phyloP scores from a whole-genome alignment of 2,329 filamentous ascomycete genomes.

The Bipolaris sorokiniana region DNA sequence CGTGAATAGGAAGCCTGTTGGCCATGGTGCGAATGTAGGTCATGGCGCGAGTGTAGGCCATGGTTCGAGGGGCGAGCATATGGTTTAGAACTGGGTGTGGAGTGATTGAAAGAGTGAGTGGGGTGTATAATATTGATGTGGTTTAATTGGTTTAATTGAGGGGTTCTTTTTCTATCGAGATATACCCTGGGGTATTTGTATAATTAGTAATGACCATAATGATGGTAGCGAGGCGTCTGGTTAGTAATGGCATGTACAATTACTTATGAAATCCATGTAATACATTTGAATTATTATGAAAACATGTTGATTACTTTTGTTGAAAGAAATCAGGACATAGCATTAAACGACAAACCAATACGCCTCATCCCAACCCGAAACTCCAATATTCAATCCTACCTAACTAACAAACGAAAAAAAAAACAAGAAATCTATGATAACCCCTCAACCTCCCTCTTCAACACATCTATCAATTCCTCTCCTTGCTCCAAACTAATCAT shows the following conservation, averaged over 20 bases:
- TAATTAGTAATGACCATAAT: not conserved
- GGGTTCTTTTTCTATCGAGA: not conserved
- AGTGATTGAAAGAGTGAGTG: not conserved
- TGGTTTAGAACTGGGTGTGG: slow-evolving; percentile 6
- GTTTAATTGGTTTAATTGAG: not conserved
- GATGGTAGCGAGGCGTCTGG: not conserved
- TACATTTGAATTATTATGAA: too few relatives aligned
- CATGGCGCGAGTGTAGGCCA: not conserved
- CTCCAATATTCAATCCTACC: too few relatives aligned
- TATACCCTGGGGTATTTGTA: not conserved
- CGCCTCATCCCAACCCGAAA: too few relatives aligned
- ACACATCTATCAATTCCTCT: slow-evolving; percentile 43
- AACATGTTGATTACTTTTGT: too few relatives aligned
- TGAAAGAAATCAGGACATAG: too few relatives aligned
- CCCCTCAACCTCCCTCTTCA: slow-evolving; percentile 25
- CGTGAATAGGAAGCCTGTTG: slow-evolving; percentile 20
- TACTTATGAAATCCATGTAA: too few relatives aligned
- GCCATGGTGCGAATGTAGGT: not conserved
- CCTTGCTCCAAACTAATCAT: slow-evolving; percentile 51
- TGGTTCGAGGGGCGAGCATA: slow-evolving; percentile 6
- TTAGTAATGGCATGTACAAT: too few relatives aligned
- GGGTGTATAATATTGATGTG: not conserved
- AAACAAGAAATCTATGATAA: not conserved
- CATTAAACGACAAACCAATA: too few relatives aligned
- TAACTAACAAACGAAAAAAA: too few relatives aligned